These are phyloP conservation scores for Phytophthora cryptogea DNA, from an alignment of 352 stramenopile species.

Conservation along the genomic window DNA sequence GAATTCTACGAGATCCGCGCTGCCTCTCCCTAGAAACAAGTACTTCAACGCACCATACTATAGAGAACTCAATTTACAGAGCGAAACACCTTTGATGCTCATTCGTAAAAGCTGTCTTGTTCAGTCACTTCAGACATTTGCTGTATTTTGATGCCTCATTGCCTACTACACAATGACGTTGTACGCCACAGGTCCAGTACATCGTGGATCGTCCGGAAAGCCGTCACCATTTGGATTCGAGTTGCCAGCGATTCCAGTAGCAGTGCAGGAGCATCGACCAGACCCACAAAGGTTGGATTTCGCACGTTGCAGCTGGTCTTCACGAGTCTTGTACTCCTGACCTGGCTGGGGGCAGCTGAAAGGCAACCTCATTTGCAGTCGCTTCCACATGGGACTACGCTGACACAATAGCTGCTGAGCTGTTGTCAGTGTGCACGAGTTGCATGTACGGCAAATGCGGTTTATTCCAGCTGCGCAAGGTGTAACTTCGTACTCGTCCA, in stretches of 20 bases:
- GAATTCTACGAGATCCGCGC: slow-evolving; percentile 87
- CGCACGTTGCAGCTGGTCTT: slow-evolving; percentile 58
- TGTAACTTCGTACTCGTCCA: slow-evolving; percentile 73
- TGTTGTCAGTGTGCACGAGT: slow-evolving; percentile 69
- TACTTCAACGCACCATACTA: slow-evolving; percentile 5
- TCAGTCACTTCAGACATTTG: slow-evolving; percentile 1
- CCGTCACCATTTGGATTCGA: slow-evolving; percentile 74
- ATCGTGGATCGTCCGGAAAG: slow-evolving; percentile 70
- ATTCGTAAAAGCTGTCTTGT: not conserved
- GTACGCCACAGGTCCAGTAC: slow-evolving; percentile 63
- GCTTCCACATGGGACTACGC: slow-evolving; percentile 62
- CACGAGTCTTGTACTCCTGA: slow-evolving; percentile 62
- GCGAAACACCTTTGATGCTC: not conserved
- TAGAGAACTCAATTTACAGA: slow-evolving; percentile 11
- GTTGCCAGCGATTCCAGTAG: slow-evolving; percentile 63
- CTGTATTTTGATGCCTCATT: not conserved
- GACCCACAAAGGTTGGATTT: slow-evolving; percentile 80
- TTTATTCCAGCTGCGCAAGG: slow-evolving; percentile 55
- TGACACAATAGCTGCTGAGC: slow-evolving; percentile 62
- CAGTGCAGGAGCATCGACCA: slow-evolving; percentile 70
- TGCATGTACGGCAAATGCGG: slow-evolving; percentile 72
- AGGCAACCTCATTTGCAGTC: slow-evolving; percentile 60
- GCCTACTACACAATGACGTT: slow-evolving; percentile 58
- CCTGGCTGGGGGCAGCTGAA: slow-evolving; percentile 67
- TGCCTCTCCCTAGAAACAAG: slow-evolving; percentile 12